These are phyloP conservation scores for Emmonsia crescens DNA, from an alignment of 2,329 filamentous ascomycete genomes.

Conservation along the genomic window DNA sequence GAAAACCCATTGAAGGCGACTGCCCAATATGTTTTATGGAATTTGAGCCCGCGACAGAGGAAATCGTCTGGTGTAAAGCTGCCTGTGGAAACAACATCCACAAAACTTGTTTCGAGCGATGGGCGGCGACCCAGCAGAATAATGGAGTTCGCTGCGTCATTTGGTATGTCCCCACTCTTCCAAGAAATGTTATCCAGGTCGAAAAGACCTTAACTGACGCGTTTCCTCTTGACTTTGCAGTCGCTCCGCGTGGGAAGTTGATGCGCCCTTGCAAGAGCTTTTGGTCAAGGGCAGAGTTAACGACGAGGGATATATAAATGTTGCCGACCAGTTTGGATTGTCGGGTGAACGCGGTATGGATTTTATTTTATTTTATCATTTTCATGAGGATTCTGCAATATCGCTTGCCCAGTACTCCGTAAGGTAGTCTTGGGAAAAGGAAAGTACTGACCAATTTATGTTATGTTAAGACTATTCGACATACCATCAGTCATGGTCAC, in stretches of 20 bases:
- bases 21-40: slow-evolving; percentile 54
- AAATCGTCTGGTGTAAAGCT: slow-evolving; percentile 48
- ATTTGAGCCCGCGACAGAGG: slow-evolving; percentile 36
- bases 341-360: slow-evolving; percentile 28
- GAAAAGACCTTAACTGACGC: neutral
- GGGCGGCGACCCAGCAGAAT: slow-evolving; percentile 29
- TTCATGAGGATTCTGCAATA: neutral
- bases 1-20: slow-evolving; percentile 50
- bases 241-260: slow-evolving; percentile 31
- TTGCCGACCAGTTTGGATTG: slow-evolving; percentile 33
- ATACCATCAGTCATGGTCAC: slow-evolving; percentile 32
- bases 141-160: slow-evolving; percentile 33
- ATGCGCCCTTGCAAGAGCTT: slow-evolving; percentile 19
- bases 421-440: neutral
- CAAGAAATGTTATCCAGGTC: neutral
- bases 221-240: slow-evolving; percentile 16
- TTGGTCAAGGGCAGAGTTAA: slow-evolving; percentile 19
- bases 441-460: slow-evolving; percentile 3
- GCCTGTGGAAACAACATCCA: slow-evolving; percentile 56
- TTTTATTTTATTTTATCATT: neutral
- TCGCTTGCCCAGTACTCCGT: neutral
- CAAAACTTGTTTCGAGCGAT: slow-evolving; percentile 45
- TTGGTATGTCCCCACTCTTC: slow-evolving; percentile 25
- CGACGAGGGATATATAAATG: slow-evolving; percentile 36
- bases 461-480: slow-evolving; percentile 28